Evolutionary conservation across 495 filamentous ascomycete genomes (phyloP).

Genomic region (Podospora pseudocomata): DNA sequence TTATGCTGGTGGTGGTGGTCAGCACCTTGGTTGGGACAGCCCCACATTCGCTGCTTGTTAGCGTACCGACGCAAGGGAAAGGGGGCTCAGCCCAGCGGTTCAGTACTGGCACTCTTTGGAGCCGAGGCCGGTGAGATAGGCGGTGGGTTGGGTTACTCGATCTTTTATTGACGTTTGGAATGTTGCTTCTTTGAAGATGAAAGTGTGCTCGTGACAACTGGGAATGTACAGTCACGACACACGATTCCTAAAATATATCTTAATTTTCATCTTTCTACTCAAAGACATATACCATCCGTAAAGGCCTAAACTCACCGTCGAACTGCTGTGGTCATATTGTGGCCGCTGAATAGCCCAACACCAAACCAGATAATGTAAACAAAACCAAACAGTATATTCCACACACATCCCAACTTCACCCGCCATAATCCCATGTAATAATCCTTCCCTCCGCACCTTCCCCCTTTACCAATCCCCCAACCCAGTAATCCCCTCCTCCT

Average conservation of each 20-base stretch:
- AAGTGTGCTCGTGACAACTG: background rate
- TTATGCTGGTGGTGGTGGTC: background rate
- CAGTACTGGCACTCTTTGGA: background rate
- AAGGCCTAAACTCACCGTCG: no score
- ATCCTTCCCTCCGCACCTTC: background rate
- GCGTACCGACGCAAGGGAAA: background rate
- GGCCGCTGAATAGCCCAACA: no score
- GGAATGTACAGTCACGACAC: background rate
- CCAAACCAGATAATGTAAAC: background rate
- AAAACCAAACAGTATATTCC: background rate
- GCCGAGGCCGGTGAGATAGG: no score
- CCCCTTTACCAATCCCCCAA: background rate
- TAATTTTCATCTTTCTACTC: no score
- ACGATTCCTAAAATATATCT: background rate
- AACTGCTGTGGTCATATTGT: no score
- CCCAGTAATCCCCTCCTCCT: no score
- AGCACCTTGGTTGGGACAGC: background rate
- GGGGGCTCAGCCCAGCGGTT: background rate
- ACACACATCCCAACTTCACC: background rate
- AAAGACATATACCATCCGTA: no score
- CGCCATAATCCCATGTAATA: no score
- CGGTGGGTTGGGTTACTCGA: background rate
- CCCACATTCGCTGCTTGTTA: background rate
- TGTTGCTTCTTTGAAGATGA: background rate
- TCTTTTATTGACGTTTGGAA: background rate